Conservation (phyloP, 208 protist species). For the Wallacemonas sp. region DNA sequence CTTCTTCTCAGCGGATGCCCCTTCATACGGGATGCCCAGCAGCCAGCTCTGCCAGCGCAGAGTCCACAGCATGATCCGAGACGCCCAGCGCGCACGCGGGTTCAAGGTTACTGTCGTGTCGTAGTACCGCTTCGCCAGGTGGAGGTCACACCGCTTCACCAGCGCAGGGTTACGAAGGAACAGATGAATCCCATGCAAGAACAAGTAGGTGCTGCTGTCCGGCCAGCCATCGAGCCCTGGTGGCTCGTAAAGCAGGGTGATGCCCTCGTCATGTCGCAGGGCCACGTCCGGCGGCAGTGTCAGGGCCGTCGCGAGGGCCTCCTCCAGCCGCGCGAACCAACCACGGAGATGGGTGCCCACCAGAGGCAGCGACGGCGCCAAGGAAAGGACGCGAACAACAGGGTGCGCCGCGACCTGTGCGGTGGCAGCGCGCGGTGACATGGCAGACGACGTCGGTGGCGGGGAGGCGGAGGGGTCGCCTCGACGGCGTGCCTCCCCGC, state of each 20-base stretch:
- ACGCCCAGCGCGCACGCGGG: background rate
- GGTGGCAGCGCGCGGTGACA: background rate
- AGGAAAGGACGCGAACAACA: background rate
- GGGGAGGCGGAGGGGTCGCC: background rate
- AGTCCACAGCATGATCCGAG: background rate
- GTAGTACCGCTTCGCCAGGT: slow-evolving; percentile 48
- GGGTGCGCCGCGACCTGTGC: background rate
- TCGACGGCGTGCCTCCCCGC: background rate
- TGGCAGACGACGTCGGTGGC: background rate
- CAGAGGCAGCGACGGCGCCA: background rate
- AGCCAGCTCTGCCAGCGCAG: slow-evolving; percentile 1
- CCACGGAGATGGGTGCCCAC: background rate
- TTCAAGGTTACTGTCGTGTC: slow-evolving; percentile 12
- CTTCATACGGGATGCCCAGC: slow-evolving; percentile 2
- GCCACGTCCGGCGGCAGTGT: background rate
- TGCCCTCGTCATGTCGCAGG: background rate
- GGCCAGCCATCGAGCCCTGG: background rate
- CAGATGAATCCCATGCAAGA: background rate
- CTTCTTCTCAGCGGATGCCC: background rate
- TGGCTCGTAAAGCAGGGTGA: background rate
- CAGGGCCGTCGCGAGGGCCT: background rate
- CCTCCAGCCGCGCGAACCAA: background rate
- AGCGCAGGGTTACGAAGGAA: background rate
- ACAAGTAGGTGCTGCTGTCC: slow-evolving; percentile 1
- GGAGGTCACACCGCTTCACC: slow-evolving; percentile 12